Evolutionary conservation across 257 asterid species (phyloP).

Genomic region (Salvia splendens): DNA sequence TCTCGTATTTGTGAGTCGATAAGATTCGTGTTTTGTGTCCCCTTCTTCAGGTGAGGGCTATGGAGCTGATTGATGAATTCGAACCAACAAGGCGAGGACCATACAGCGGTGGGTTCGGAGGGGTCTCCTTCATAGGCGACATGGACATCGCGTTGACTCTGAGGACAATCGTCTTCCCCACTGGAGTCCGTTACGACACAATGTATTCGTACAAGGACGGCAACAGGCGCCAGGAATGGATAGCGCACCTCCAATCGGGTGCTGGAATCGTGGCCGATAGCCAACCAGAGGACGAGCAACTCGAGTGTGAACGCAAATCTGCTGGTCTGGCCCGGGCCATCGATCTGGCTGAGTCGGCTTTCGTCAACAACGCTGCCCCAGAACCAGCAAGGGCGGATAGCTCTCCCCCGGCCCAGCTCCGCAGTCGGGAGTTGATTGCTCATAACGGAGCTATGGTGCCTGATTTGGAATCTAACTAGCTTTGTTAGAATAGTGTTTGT

Average conservation of each 20-base stretch:
- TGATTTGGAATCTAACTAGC: slow-evolving; percentile 14
- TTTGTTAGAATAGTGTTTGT: neutral
- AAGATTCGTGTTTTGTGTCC: neutral
- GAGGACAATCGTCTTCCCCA: slow-evolving; percentile 75
- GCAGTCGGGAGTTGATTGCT: slow-evolving; percentile 14
- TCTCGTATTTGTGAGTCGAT: neutral
- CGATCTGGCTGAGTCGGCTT: slow-evolving; percentile 77
- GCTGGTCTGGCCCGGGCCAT: slow-evolving; percentile 75
- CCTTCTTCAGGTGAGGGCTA: slow-evolving; percentile 68
- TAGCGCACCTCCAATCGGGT: slow-evolving; percentile 87
- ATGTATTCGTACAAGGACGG: slow-evolving; percentile 60
- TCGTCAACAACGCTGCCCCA: slow-evolving; percentile 39
- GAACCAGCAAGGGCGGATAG: slow-evolving; percentile 14
- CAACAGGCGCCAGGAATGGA: slow-evolving; percentile 65
- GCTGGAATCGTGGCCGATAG: slow-evolving; percentile 94
- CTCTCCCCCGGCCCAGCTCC: slow-evolving; percentile 9
- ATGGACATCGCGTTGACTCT: slow-evolving; percentile 82
- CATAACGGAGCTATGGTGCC: slow-evolving; percentile 33
- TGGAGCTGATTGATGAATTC: slow-evolving; percentile 78
- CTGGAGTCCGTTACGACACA: slow-evolving; percentile 54
- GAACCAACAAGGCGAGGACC: slow-evolving; percentile 82
- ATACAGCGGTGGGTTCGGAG: slow-evolving; percentile 89
- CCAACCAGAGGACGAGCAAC: slow-evolving; percentile 68
- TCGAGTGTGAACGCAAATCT: slow-evolving; percentile 79
- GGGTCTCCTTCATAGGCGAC: slow-evolving; percentile 75